Base-by-base conservation (phyloP, 108 stramenopile genomes). In the Seminavis robusta region DNA sequence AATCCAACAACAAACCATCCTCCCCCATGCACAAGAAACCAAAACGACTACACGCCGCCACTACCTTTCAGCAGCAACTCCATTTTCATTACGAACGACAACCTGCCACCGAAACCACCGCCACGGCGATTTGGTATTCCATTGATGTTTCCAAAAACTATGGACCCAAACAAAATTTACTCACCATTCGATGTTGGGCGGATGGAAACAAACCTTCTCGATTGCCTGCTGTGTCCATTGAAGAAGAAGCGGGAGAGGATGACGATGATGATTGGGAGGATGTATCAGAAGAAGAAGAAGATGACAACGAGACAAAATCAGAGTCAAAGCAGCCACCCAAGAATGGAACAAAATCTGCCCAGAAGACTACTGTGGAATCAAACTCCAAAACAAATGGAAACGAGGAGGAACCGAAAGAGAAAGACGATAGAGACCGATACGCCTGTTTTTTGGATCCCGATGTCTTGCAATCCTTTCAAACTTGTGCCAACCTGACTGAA, bases 381-480 rank as follows among this genome's bases (percentile, higher is more conserved):
- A 33, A 30, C 30, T 33, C 51, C 7, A 32, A 60, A 53, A 37
- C 17, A 5, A 15, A 33, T 1, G 69, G 57, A 39, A 37, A 49
- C 2, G 52, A 34, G 6, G 19, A 33, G 16, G 30, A 56, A 20
- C 54, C 23, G 26, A 21, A 39, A 23, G 11, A 20, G 6, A 33
- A 3, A 10, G 19, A 26, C 41, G 38, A 23, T 7, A 20, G 42
- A 33, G 90, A 92, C 67, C 40, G 69, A 38, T 92, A 80, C 56
- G 51, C 76, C 10, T 77, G 78, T 15, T 79, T 60, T 42, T 51
- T 88, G 38, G 83, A 92, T 63, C 82, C 90, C n/a, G 82, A 88
- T 36, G 59, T 73, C 4, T 26, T 88, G 26, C 41, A 71, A 0
- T n/a, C 47, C 13, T 81, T 88, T 56, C 39, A 79, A 21, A 56